Percentiles rank a stretch among this genome's conserved stretches.
Evolutionary conservation across 2,329 filamentous ascomycete species (phyloP).

Genomic region (Ustulina deusta): DNA sequence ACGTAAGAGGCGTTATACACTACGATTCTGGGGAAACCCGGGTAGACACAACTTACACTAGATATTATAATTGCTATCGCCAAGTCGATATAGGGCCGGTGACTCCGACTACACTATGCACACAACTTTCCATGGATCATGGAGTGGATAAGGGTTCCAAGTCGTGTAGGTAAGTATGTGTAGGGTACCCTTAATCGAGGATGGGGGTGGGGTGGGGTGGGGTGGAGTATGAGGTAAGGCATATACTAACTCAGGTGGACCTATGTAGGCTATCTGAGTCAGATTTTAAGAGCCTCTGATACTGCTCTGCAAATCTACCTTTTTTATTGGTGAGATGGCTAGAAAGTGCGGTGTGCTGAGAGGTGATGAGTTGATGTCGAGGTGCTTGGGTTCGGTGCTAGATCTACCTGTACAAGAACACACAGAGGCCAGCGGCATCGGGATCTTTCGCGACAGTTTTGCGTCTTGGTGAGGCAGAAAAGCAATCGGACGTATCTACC

Average conservation of each 20-base stretch:
- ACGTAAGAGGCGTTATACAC: neutral
- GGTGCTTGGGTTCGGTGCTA: neutral
- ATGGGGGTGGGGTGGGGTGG: neutral
- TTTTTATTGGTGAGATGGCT: conserved; percentile 31
- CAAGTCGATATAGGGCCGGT: conserved; percentile 26
- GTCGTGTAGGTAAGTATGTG: neutral
- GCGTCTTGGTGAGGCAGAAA: conserved; percentile 17
- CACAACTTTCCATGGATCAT: conserved; percentile 4
- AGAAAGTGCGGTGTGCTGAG: conserved; percentile 38
- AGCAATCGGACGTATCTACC: neutral
- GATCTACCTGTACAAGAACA: neutral
- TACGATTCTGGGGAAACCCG: conserved; percentile 9
- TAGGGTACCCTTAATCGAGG: conserved; percentile 7
- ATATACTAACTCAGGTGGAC: conserved; percentile 10
- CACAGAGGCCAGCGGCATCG: neutral
- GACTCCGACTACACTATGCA: conserved; percentile 16
- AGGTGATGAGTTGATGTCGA: conserved; percentile 26
- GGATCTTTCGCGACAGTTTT: neutral
- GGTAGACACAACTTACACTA: neutral
- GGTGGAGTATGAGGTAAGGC: neutral
- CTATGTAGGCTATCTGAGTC: conserved; percentile 35
- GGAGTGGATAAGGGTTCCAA: conserved; percentile 25
- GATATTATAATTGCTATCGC: conserved; percentile 10
- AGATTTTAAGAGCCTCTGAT: conserved; percentile 30
- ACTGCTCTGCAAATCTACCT: conserved; percentile 1